phyloP scores from a whole-genome alignment of 495 filamentous ascomycete genomes.

The Daldinia vernicosa region DNA sequence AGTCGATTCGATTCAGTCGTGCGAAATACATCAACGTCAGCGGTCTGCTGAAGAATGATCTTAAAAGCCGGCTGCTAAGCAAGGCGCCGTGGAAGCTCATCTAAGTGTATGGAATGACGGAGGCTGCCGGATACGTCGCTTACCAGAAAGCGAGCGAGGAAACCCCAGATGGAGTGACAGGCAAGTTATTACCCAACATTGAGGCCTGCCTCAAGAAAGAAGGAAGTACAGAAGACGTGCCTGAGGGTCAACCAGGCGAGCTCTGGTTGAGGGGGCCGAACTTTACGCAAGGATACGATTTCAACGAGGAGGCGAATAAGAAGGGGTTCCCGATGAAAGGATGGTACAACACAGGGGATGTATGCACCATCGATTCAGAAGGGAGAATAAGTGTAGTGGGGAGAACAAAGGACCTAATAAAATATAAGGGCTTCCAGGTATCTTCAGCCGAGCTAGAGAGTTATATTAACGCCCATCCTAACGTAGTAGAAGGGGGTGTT shows the following conservation, averaged over 20 bases:
- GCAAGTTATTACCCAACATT: constrained; percentile 36
- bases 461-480: constrained; percentile 66
- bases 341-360: constrained; percentile 73
- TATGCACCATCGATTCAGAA: constrained; percentile 65
- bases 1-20: constrained; percentile 33
- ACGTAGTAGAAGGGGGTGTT: constrained; percentile 74
- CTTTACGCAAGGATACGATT: constrained; percentile 71
- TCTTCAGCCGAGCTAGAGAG: constrained; percentile 78
- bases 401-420: constrained; percentile 74
- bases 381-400: constrained; percentile 70
- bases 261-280: constrained; percentile 73
- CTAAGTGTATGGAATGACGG: constrained; percentile 46
- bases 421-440: constrained; percentile 77
- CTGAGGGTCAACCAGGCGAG: constrained; percentile 67
- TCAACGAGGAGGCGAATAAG: constrained; percentile 65
- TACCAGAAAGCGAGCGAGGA: constrained; percentile 34
- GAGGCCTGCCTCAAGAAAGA: constrained; percentile 41
- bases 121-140: constrained; percentile 44
- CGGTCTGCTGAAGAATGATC: constrained; percentile 30
- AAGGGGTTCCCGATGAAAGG: constrained; percentile 66
- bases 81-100: constrained; percentile 38
- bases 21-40: constrained; percentile 41
- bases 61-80: constrained; percentile 23
- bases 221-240: constrained; percentile 56
- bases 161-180: constrained; percentile 34